Evolutionary conservation across 805 yeast genomes (phyloP).

Genomic region (Starmerella roubikii): DNA sequence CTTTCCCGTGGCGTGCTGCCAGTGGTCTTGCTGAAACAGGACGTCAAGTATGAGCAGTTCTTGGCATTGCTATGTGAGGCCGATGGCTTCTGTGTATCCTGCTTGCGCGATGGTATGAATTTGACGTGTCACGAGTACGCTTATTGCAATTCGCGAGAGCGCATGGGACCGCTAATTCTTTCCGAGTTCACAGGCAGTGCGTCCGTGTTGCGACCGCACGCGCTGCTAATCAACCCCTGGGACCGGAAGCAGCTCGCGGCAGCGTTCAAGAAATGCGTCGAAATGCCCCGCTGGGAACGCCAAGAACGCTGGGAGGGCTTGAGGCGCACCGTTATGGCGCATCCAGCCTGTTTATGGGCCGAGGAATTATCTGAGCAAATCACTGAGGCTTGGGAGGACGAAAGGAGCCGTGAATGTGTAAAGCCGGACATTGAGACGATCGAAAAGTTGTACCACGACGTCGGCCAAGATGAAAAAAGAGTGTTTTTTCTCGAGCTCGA

Average conservation of each 20-base stretch:
- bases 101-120: conserved; percentile 94
- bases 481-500: conserved; percentile 17
- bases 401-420: conserved; percentile 27
- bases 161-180: conserved; percentile 58
- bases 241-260: conserved; percentile 53
- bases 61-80: conserved; percentile 77
- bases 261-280: conserved; percentile 50
- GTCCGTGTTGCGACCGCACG: conserved; percentile 50
- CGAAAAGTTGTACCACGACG: conserved; percentile 7
- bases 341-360: conserved; percentile 72
- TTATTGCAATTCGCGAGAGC: conserved; percentile 41
- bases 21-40: conserved; percentile 77
- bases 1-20: conserved; percentile 63
- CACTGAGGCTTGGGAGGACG: conserved; percentile 38
- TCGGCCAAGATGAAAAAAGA: conserved; percentile 5
- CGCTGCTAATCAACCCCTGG: conserved; percentile 84
- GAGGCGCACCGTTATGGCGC: conserved; percentile 42
- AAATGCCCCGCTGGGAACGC: conserved; percentile 49
- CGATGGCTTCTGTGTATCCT: conserved; percentile 72
- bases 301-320: conserved; percentile 47
- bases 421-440: conserved; percentile 14
- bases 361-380: conserved; percentile 41
- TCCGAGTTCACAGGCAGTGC: conserved; percentile 96
- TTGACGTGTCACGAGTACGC: conserved; percentile 90
- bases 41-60: conserved; percentile 78